Evolutionary conservation across 2,329 filamentous ascomycete species (phyloP).

Genomic region (Microcyclosporella mali): DNA sequence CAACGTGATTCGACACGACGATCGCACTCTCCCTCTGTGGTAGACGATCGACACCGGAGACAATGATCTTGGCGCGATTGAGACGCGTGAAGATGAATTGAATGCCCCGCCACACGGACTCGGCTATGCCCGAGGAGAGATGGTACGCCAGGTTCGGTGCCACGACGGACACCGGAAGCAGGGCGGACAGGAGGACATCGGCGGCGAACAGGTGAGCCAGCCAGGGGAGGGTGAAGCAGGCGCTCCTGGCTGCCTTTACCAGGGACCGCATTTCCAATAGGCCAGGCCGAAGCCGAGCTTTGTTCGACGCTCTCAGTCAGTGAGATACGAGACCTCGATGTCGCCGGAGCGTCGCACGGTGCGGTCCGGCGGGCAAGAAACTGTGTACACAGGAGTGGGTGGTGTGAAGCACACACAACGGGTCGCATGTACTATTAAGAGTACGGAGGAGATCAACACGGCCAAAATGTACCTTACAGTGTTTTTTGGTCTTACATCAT

Average conservation of each 20-base stretch:
- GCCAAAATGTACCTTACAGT: too few relatives aligned
- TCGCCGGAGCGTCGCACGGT: too few relatives aligned
- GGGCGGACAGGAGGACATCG: conserved; percentile 40
- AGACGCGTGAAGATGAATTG: conserved; percentile 50
- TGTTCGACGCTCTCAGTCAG: too few relatives aligned
- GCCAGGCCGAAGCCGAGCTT: too few relatives aligned
- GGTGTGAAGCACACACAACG: too few relatives aligned
- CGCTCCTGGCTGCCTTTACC: conserved; percentile 34
- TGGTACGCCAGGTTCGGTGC: conserved; percentile 48
- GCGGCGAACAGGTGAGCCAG: conserved; percentile 47
- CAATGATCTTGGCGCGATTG: conserved; percentile 50
- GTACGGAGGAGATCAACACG: too few relatives aligned
- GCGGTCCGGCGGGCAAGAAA: too few relatives aligned
- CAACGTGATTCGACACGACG: conserved; percentile 55
- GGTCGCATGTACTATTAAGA: too few relatives aligned
- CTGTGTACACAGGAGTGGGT: too few relatives aligned
- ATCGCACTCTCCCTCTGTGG: conserved; percentile 54
- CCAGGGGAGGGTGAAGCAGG: conserved; percentile 43
- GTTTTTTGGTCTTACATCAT: too few relatives aligned
- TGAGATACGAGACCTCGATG: too few relatives aligned
- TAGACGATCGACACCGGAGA: conserved; percentile 46
- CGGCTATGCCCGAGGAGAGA: conserved; percentile 50
- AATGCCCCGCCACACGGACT: conserved; percentile 52
- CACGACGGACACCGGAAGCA: conserved; percentile 29
- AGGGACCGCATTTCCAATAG: conserved; percentile 26